These are phyloP conservation scores for Tetrahymena elliotti DNA, from an alignment of 73 alveolate species.

Conservation along the genomic window DNA sequence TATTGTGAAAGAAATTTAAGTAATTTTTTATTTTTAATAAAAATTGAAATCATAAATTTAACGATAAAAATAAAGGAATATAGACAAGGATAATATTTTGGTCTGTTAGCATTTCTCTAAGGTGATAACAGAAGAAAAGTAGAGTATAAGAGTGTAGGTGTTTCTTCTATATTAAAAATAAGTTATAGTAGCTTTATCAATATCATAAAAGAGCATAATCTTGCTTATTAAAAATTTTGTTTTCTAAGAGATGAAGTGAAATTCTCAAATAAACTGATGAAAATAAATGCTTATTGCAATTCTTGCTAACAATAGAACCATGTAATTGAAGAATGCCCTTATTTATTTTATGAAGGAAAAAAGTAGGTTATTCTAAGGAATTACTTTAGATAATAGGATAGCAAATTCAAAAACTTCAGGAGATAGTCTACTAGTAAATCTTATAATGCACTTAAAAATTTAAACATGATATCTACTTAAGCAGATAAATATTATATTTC, in stretches of 20 bases:
- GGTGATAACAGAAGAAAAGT: background rate
- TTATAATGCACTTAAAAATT: background rate
- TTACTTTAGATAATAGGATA: background rate
- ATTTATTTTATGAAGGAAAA: background rate
- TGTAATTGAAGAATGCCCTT: background rate
- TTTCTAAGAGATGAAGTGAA: background rate
- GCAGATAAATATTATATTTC: background rate
- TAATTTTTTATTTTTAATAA: too few species aligned
- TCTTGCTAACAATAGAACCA: background rate
- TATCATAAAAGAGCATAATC: background rate
- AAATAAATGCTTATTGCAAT: background rate
- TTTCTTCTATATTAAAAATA: background rate
- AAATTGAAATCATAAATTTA: too few species aligned
- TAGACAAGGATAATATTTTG: background rate
- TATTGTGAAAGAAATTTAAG: background rate
- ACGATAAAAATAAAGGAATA: background rate
- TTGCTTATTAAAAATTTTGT: background rate
- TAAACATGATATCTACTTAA: background rate
- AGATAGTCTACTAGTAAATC: background rate
- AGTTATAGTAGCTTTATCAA: background rate
- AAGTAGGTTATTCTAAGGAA: background rate
- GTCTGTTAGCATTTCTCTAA: background rate
- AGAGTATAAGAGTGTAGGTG: background rate
- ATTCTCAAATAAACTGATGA: background rate
- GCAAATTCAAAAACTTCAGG: background rate